Evolutionary conservation across 2,329 filamentous ascomycete species (phyloP), one percentile per base, ranked within the genome.

Genomic region (Paraphaeosphaeria minitans): DNA sequence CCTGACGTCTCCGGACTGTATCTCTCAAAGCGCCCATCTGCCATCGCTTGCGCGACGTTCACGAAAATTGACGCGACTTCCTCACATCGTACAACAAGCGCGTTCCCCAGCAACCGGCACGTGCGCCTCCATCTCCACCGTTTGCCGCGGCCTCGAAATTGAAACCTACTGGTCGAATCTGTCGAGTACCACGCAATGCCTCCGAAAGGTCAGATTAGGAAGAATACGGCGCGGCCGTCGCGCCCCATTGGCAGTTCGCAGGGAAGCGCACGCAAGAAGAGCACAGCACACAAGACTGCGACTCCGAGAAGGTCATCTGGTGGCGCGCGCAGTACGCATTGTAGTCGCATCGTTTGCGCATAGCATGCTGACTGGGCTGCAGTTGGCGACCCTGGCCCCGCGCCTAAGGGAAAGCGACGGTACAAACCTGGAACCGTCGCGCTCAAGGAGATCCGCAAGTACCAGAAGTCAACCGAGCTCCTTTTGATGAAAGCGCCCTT

Each of bases 401-500:
- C 74, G 10, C 74, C 73, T 4, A 57, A 67, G 39, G 69, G 69
- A n/a, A 73, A 72, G 58, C 68, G 69, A 47, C 72, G 81, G 37
- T 83, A 82, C 67, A 82, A 79, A 71, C 77, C 77, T 69, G 87
- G 87, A 86, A 96, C 95, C 78, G 91, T 97, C 83, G 94, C 94
- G 86, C 90, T 98, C 75, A 92, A 93, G 87, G 95, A 99, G 85
- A 99, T 99, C 75, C 90, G 94, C 85, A 90, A 91, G 77, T 98
- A 98, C 86, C 94, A 98, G 85, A 96, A 96, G 85, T 92, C 90
- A 66, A 97, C 94, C 53, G 93, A 98, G 84, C 89, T 99, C 53
- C 84, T 99, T 73, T 93, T 99, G 82, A 89, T 92, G 82, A 98
- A 97, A 86, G 89, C 97, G 65, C 95, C 95, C 62, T 99, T 99